phyloP scores from a whole-genome alignment of 2,329 filamentous ascomycete genomes.

The Hypoxylon sp. region DNA sequence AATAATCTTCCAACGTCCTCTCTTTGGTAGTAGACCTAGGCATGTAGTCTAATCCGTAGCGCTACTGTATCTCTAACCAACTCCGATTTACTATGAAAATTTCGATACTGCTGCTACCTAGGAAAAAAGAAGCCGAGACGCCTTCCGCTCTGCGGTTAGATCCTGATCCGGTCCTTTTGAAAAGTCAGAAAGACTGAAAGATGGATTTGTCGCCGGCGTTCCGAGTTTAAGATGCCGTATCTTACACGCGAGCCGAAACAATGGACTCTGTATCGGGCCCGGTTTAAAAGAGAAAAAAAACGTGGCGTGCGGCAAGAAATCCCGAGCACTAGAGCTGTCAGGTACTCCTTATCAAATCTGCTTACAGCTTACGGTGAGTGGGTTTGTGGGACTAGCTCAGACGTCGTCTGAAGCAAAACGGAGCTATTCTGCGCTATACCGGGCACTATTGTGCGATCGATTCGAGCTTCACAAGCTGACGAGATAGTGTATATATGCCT shows the following conservation, averaged over 20 bases:
- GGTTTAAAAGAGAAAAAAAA: too few species aligned
- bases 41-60: too few species aligned
- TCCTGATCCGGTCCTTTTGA: slow-evolving; percentile 25
- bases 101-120: too few species aligned
- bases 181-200: slow-evolving; percentile 12
- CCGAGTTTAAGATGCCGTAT: slow-evolving; percentile 14
- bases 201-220: slow-evolving; percentile 21
- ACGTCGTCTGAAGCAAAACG: slow-evolving; percentile 11
- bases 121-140: slow-evolving; percentile 29
- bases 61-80: too few species aligned
- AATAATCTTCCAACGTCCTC: neutral
- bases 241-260: slow-evolving; percentile 20
- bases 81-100: too few species aligned
- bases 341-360: neutral
- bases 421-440: slow-evolving; percentile 10
- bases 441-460: too few species aligned
- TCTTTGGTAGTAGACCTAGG: neutral
- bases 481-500: too few species aligned
- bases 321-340: too few species aligned
- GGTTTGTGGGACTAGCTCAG: neutral
- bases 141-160: slow-evolving; percentile 11
- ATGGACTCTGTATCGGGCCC: slow-evolving; percentile 22
- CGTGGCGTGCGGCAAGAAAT: neutral
- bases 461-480: too few species aligned
- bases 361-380: too few species aligned